These are phyloP conservation scores for Mytilinidion resinicola DNA, from an alignment of 495 filamentous ascomycete genomes.

Conservation along the genomic window DNA sequence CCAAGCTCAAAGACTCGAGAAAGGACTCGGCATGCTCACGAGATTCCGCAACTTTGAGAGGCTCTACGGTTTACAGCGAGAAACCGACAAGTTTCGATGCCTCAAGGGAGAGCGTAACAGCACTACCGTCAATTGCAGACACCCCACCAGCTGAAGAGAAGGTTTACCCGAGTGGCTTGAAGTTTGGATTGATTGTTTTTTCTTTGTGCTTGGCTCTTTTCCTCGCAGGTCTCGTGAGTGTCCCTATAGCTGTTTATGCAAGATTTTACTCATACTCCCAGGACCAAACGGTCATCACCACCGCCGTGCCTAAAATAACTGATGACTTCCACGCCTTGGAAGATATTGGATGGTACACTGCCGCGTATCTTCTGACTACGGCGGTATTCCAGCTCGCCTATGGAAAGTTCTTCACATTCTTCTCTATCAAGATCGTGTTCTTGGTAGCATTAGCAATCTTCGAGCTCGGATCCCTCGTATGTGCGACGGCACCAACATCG, in stretches of 20 bases:
- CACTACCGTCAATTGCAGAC: too few relatives aligned
- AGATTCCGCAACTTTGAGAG: too few relatives aligned
- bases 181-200: slow-evolving; percentile 1
- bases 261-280: background rate
- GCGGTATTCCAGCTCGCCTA: slow-evolving; percentile 49
- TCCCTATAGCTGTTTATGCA: background rate
- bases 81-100: too few relatives aligned
- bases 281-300: slow-evolving; percentile 31
- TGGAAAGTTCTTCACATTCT: slow-evolving; percentile 48
- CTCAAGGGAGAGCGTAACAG: too few relatives aligned
- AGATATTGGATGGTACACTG: slow-evolving; percentile 51
- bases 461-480: slow-evolving; percentile 42
- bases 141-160: background rate
- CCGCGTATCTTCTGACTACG: slow-evolving; percentile 50
- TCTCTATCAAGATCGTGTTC: slow-evolving; percentile 10
- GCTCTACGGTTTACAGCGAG: too few relatives aligned
- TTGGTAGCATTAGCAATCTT: slow-evolving; percentile 34
- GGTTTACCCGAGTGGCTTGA: background rate
- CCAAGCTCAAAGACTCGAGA: too few relatives aligned
- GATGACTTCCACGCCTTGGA: slow-evolving; percentile 43
- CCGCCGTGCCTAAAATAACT: slow-evolving; percentile 48
- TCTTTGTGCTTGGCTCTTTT: background rate
- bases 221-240: background rate
- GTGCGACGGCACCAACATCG: slow-evolving; percentile 40
- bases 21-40: too few relatives aligned